Evolutionary conservation across 2,329 filamentous ascomycete genomes (phyloP).

Genomic region (Periconia macrospinosa): DNA sequence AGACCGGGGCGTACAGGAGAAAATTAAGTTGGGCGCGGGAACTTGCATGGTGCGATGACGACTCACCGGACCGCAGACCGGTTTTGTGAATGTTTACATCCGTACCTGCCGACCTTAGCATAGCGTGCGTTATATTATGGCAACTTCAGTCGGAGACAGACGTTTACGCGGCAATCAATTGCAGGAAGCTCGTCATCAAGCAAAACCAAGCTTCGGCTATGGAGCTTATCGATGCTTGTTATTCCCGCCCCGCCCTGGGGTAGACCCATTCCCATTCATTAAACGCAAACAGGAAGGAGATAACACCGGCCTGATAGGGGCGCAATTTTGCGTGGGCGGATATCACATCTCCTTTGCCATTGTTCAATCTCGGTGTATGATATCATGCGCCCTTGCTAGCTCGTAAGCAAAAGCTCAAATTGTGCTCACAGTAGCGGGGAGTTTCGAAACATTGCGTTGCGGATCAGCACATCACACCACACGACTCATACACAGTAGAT

Average conservation of each 20-base stretch:
- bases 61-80: not conserved
- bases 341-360: not conserved
- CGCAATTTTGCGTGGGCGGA: not conserved
- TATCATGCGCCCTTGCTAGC: not conserved
- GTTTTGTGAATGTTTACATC: not conserved
- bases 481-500: too few species aligned
- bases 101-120: not conserved
- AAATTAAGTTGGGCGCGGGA: not conserved
- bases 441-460: not conserved
- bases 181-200: not conserved
- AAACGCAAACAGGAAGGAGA: conserved; percentile 17
- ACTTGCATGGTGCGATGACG: not conserved
- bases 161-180: not conserved
- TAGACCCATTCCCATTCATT: not conserved
- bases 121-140: not conserved
- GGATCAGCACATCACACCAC: not conserved
- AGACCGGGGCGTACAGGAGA: not conserved
- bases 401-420: not conserved
- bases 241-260: not conserved
- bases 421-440: not conserved
- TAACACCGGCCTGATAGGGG: not conserved
- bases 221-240: conserved; percentile 15
- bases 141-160: not conserved
- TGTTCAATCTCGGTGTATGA: not conserved
- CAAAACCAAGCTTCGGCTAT: conserved; percentile 15